Conservation (phyloP, 2,329 filamentous ascomycete genomes). For the Ceratocystis albifundus region DNA sequence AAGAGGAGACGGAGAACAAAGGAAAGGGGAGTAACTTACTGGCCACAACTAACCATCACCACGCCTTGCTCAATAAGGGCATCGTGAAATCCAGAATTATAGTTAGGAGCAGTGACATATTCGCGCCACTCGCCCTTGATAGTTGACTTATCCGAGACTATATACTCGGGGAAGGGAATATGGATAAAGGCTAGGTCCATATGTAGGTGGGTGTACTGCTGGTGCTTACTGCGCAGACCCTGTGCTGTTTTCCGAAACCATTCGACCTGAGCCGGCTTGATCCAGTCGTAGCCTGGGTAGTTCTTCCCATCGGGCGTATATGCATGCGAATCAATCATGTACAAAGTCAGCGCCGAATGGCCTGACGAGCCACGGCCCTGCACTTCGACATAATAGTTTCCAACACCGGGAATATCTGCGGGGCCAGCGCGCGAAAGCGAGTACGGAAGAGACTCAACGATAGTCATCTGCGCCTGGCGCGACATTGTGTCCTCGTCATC, state of each 20-base stretch:
- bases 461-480: conserved; percentile 66
- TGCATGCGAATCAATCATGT: conserved; percentile 83
- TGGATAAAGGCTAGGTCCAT: conserved; percentile 97
- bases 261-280: conserved; percentile 84
- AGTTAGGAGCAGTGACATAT: conserved; percentile 71
- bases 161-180: conserved; percentile 87
- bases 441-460: conserved; percentile 78
- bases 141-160: conserved; percentile 46
- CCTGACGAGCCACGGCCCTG: conserved; percentile 65
- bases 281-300: conserved; percentile 92
- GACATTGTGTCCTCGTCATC: conserved; percentile 81
- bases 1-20: neutral
- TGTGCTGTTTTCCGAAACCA: conserved; percentile 81
- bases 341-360: conserved; percentile 88
- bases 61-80: conserved; percentile 78
- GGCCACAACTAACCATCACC: conserved; percentile 78
- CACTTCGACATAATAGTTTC: conserved; percentile 90
- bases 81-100: conserved; percentile 87
- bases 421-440: conserved; percentile 79
- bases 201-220: conserved; percentile 79
- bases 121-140: conserved; percentile 61
- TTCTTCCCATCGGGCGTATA: conserved; percentile 83
- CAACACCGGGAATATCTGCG: conserved; percentile 72
- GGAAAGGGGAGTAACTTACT: conserved; percentile 47
- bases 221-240: conserved; percentile 62